phyloP scores from a whole-genome alignment of 2,329 filamentous ascomycete genomes.

The Fusarium compactum region DNA sequence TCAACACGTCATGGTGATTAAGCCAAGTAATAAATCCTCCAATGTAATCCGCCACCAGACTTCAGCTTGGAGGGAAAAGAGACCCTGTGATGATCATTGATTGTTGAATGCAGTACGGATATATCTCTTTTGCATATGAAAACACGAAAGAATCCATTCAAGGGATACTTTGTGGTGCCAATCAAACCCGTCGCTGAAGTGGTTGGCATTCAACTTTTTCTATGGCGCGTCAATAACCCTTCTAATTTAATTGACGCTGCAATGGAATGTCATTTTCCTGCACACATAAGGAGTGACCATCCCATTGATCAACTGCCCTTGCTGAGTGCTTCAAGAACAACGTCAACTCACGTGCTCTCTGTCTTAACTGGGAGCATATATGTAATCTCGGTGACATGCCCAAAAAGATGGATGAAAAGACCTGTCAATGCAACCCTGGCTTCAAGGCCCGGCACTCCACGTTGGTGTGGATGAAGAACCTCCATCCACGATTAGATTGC shows the following conservation, averaged over 20 bases:
- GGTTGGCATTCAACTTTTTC: conserved; percentile 17
- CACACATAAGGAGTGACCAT: not conserved
- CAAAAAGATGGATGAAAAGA: conserved; percentile 21
- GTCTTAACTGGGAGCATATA: conserved; percentile 22
- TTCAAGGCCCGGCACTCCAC: conserved; percentile 6
- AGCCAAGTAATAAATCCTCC: conserved; percentile 22
- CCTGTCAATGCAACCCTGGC: conserved; percentile 21
- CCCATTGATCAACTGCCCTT: not conserved
- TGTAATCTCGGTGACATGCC: conserved; percentile 36
- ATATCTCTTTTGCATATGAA: not conserved
- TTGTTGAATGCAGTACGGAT: not conserved
- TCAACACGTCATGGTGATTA: conserved; percentile 36
- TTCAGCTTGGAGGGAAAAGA: not conserved
- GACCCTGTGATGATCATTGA: not conserved
- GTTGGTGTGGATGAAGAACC: not conserved
- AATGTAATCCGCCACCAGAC: not conserved
- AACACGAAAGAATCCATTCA: not conserved
- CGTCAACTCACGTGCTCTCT: conserved; percentile 17
- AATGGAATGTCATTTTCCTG: conserved; percentile 32
- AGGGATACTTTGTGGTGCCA: not conserved
- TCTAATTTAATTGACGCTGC: conserved; percentile 24
- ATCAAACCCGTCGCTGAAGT: not conserved
- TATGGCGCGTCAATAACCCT: conserved; percentile 14
- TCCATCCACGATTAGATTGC: not conserved
- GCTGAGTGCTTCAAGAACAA: not conserved